Evolutionary conservation across 805 yeast species (phyloP).

Genomic region (Hermanozyma aechmeae): DNA sequence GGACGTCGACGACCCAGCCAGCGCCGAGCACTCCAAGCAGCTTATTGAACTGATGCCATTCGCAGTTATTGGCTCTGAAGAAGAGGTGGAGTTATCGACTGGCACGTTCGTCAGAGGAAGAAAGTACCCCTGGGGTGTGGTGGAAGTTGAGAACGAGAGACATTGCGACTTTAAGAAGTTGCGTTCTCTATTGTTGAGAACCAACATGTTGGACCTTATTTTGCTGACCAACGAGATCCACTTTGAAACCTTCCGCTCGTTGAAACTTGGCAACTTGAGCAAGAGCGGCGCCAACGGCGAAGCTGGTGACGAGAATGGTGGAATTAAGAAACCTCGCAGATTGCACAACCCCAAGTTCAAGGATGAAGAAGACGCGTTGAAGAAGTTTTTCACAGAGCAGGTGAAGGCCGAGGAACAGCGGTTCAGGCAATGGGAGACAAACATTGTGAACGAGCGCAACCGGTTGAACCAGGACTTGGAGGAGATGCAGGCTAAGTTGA

Average conservation of each 20-base stretch:
- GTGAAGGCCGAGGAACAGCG: constrained; percentile 93
- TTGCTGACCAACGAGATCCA: constrained; percentile 74
- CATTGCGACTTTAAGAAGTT: constrained; percentile 82
- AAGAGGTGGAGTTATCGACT: constrained; percentile 51
- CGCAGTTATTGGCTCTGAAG: constrained; percentile 73
- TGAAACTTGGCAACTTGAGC: constrained; percentile 45
- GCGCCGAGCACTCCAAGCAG: constrained; percentile 73
- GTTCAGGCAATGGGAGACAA: constrained; percentile 97
- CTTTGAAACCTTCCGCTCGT: constrained; percentile 69
- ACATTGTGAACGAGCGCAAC: constrained; percentile 90
- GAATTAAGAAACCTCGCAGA: constrained; percentile 44
- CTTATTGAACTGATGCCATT: constrained; percentile 81
- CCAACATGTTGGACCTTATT: constrained; percentile 75
- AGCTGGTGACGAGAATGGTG: constrained; percentile 22
- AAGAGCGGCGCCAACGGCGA: constrained; percentile 9
- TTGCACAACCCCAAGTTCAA: constrained; percentile 80
- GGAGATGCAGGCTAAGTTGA: constrained; percentile 71
- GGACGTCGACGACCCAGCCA: constrained; percentile 64
- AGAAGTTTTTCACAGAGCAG: constrained; percentile 93
- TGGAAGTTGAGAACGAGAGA: constrained; percentile 76
- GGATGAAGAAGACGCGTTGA: constrained; percentile 91
- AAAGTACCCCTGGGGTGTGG: constrained; percentile 86
- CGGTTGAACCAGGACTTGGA: constrained; percentile 90
- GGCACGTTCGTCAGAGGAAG: constrained; percentile 70
- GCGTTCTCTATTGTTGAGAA: constrained; percentile 69